Base-by-base conservation (phyloP, 305 asterid species). In the Fraxinus paxiana region DNA sequence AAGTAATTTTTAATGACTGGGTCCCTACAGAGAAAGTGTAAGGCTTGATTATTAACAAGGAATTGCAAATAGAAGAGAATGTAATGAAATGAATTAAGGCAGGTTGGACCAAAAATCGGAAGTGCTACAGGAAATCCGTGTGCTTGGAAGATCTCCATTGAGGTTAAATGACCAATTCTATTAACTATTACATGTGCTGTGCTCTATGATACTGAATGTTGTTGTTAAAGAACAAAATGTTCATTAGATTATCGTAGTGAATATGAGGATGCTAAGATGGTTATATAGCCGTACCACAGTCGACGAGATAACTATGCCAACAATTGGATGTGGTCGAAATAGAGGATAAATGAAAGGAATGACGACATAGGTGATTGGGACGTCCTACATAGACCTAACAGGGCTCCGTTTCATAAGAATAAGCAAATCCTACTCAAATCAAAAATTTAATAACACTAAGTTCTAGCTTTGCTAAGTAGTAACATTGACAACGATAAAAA, bases 401-500 rank as follows among this genome's bases (percentile, higher is more conserved):
- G 73, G 37, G 12, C 38, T 69, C 41, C 37, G 2, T 7, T 69
- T 13, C 71, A 24, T 63, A 20, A 63, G 24, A 69, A 34, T 28
- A 30, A 69, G 74, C 74, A 31, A 28, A 30, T 69, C 74, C 30
- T 69, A 67, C 38, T 15, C 73, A 30, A 30, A 31, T n/a, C 10
- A 69, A 63, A 5, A 59, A 35, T 38, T 20, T 63, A 74, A 65
- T 22, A 63, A 61, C 54, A 74, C 69, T 20, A 74, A 48, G 63
- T 33, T 33, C 13, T 20, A 35, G 17, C 75, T 38, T 59, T 33
- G 46, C 54, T 31, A 31, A 73, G 80, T n/a, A 82, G 61, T 34
- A 82, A 74, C 20, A 82, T 26, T 78, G 41, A 82, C 59, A 78
- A 83, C 18, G 51, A 77, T 46, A 73, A 81, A 79, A 84, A 78